phyloP scores from a whole-genome alignment of 495 filamentous ascomycete genomes.

The Penicillium coffeae region DNA sequence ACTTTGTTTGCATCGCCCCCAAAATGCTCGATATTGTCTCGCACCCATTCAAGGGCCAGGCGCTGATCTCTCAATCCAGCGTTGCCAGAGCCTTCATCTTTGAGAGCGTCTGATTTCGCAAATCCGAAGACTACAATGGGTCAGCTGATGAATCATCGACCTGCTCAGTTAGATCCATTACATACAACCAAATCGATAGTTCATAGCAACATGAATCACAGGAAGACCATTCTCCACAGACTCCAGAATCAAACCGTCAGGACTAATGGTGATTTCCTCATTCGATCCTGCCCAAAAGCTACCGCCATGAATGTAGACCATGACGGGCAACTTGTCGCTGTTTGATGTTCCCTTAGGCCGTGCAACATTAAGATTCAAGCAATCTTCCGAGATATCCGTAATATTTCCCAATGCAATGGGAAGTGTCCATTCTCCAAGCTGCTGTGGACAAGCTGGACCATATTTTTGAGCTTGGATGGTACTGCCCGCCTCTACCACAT shows the following conservation, averaged over 20 bases:
- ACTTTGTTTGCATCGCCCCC: not conserved
- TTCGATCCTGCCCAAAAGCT: not conserved
- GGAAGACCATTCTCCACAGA: not conserved
- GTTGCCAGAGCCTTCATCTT: not conserved
- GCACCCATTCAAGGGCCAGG: not conserved
- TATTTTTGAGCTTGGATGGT: not conserved
- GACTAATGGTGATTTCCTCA: not conserved
- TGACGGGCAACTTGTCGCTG: not conserved
- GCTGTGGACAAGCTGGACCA: not conserved
- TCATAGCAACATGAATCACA: not conserved
- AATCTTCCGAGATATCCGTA: not conserved
- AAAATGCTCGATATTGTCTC: not conserved
- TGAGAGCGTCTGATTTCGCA: not conserved
- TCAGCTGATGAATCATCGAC: not conserved
- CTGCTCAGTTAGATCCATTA: not conserved
- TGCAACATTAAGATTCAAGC: not conserved
- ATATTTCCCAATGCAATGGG: not conserved
- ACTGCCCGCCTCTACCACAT: not conserved
- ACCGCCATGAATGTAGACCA: not conserved
- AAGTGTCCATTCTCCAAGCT: not conserved
- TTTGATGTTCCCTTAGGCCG: not conserved
- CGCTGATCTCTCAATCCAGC: not conserved
- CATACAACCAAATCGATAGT: not conserved
- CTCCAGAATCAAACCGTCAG: not conserved
- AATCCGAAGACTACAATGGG: not conserved